Base-by-base conservation (phyloP, 106 monocot species). In the Platanthera guangdongensis region DNA sequence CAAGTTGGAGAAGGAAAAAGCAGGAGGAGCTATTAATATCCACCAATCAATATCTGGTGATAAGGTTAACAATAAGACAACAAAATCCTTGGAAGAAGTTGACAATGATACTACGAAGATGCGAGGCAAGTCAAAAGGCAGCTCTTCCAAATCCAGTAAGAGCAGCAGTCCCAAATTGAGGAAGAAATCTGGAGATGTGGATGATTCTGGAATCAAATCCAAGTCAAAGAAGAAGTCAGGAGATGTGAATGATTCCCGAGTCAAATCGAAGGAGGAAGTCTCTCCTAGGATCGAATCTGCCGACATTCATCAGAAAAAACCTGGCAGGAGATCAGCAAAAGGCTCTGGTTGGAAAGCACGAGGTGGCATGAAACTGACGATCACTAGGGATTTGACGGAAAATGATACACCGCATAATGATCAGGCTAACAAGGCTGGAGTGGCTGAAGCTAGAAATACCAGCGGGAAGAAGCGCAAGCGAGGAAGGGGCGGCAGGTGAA, bases 381-480 rank as follows among this genome's bases (percentile, higher is more conserved):
- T 11, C 30, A 32, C 39, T 11, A 65, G 32, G 32, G 18, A 65
- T 65, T 32, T 32, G 65, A 65, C 25, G 11, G 25, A 25, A 32
- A 12, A 30, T 11, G 65, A 65, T 11, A 32, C 32, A 3, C 32
- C 65, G 2, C 25, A 65, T 25, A 65, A 11, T 65, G 65, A 65
- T 65, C 65, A 30, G 30, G 10, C 65, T 10, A 65, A 65, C 9
- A 53, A 13, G 52, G 32, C 9, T 32, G 65, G 18, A 65, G 65
- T 30, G 65, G 32, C 32, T 30, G 65, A 65, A 32, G 11, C 10
- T 65, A 30, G 65, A 65, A 32, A 30, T 32, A 12, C 32, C 10
- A 32, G 30, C 7, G 65, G 65, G 30, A 65, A 65, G 65, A 65
- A 65, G 11, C 65, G 65, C 65, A 65, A 65, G 65, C 65, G 65